A percentile compares a stretch with the other conserved stretches of the same genome.
Conservation (phyloP, 2,329 filamentous ascomycete genomes). For the Beauveria sp. region DNA sequence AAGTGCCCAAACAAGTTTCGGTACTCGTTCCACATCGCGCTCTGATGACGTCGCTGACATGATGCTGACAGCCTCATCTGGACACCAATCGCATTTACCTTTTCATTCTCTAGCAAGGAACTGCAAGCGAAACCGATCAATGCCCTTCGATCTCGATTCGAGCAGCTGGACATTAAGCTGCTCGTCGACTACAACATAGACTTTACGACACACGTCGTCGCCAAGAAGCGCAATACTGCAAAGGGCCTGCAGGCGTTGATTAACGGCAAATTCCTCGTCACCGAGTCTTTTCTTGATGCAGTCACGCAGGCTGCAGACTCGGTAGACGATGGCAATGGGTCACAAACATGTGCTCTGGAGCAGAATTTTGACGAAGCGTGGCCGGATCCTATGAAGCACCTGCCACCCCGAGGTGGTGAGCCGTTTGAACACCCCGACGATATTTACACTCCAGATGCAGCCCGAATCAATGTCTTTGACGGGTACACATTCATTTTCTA, state of each 20-base stretch:
- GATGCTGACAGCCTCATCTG: conserved; percentile 56
- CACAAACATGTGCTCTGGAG: conserved; percentile 56
- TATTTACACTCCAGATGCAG: conserved; percentile 63
- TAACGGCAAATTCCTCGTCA: conserved; percentile 71
- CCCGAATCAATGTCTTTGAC: conserved; percentile 66
- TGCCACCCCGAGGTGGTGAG: conserved; percentile 71
- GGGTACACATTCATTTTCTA: conserved; percentile 88
- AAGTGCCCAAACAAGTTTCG: conserved; percentile 56
- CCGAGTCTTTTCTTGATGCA: conserved; percentile 64
- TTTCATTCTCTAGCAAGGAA: conserved; percentile 67
- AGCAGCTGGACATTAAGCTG: conserved; percentile 84
- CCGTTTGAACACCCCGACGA: conserved; percentile 58
- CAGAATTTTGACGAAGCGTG: conserved; percentile 70
- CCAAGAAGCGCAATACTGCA: conserved; percentile 82
- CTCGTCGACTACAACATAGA: conserved; percentile 61
- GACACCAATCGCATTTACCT: conserved; percentile 73
- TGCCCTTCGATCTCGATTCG: conserved; percentile 57
- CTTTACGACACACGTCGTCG: conserved; percentile 79
- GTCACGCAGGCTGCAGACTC: conserved; percentile 53
- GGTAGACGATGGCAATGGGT: conserved; percentile 37
- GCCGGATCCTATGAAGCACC: conserved; percentile 64
- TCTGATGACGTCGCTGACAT: neutral
- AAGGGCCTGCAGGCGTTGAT: conserved; percentile 82
- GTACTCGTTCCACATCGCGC: conserved; percentile 26
- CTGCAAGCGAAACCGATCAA: conserved; percentile 58